These are phyloP conservation scores for Ogataea trehaloabstinens DNA, from an alignment of 805 yeast species.

Conservation along the genomic window DNA sequence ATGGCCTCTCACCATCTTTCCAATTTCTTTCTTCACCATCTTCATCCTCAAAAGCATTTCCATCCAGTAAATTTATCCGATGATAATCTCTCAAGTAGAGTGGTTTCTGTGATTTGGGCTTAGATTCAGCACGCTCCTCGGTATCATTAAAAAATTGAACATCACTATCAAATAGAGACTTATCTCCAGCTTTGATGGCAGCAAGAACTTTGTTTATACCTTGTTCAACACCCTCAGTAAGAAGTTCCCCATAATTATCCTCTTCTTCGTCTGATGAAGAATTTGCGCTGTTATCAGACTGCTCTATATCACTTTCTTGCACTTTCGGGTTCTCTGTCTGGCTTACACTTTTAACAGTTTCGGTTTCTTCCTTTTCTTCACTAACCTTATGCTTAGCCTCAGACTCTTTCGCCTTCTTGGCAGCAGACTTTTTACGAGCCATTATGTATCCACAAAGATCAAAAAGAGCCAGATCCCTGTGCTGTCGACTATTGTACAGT, in stretches of 20 bases:
- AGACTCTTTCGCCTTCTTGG: constrained; percentile 44
- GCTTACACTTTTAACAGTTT: constrained; percentile 21
- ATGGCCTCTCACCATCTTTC: constrained; percentile 61
- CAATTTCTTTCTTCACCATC: constrained; percentile 47
- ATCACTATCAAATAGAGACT: constrained; percentile 60
- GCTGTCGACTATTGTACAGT: too few species aligned
- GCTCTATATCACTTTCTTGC: constrained; percentile 16
- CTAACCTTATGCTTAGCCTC: constrained; percentile 6
- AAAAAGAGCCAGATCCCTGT: too few species aligned
- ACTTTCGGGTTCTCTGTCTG: constrained; percentile 13
- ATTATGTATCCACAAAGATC: constrained; percentile 35
- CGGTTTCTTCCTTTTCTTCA: constrained; percentile 16
- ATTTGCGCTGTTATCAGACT: constrained; percentile 27
- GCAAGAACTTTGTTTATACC: constrained; percentile 71
- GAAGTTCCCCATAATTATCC: constrained; percentile 86
- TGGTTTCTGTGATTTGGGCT: constrained; percentile 57
- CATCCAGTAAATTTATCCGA: constrained; percentile 74
- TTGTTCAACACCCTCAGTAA: constrained; percentile 80
- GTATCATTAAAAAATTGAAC: constrained; percentile 70
- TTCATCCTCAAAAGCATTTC: constrained; percentile 54
- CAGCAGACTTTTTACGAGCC: constrained; percentile 88
- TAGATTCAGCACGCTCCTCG: constrained; percentile 32
- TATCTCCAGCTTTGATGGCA: constrained; percentile 69
- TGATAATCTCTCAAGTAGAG: constrained; percentile 91
- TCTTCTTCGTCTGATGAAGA: constrained; percentile 64